Evolutionary conservation across 2,329 filamentous ascomycete genomes (phyloP).

Genomic region (Colletotrichum euphorbiae): DNA sequence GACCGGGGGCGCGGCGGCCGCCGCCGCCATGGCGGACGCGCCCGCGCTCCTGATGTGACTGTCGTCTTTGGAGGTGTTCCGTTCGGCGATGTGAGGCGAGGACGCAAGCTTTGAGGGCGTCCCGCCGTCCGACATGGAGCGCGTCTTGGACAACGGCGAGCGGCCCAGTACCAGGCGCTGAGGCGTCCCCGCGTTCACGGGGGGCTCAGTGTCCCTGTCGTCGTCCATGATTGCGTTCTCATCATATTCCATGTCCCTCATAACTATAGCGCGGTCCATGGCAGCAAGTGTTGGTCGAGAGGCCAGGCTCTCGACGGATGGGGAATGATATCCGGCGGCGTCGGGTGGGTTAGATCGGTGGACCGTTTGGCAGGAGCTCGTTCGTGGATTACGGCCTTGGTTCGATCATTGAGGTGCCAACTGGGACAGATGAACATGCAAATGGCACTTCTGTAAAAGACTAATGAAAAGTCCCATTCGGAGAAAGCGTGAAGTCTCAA

Average conservation of each 20-base stretch:
- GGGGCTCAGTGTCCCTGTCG: slow-evolving; percentile 33
- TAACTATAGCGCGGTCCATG: slow-evolving; percentile 34
- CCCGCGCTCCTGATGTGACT: slow-evolving; percentile 60
- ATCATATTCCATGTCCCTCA: slow-evolving; percentile 45
- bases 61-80: slow-evolving; percentile 74
- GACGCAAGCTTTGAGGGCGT: slow-evolving; percentile 68
- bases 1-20: slow-evolving; percentile 58
- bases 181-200: slow-evolving; percentile 18
- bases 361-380: slow-evolving; percentile 27
- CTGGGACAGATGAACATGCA: background rate
- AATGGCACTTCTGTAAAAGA: slow-evolving; percentile 22
- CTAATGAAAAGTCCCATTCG: background rate
- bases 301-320: slow-evolving; percentile 10
- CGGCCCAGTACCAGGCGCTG: slow-evolving; percentile 38
- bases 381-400: slow-evolving; percentile 16
- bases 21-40: background rate
- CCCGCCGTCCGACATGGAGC: slow-evolving; percentile 74
- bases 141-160: slow-evolving; percentile 64
- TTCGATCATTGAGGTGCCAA: slow-evolving; percentile 7
- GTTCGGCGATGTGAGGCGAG: slow-evolving; percentile 68
- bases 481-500: background rate
- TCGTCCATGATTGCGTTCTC: slow-evolving; percentile 52
- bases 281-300: slow-evolving; percentile 11
- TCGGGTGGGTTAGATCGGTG: slow-evolving; percentile 21
- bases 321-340: slow-evolving; percentile 9